phyloP scores from a whole-genome alignment of 495 filamentous ascomycete genomes.

The Pyronema domesticum region DNA sequence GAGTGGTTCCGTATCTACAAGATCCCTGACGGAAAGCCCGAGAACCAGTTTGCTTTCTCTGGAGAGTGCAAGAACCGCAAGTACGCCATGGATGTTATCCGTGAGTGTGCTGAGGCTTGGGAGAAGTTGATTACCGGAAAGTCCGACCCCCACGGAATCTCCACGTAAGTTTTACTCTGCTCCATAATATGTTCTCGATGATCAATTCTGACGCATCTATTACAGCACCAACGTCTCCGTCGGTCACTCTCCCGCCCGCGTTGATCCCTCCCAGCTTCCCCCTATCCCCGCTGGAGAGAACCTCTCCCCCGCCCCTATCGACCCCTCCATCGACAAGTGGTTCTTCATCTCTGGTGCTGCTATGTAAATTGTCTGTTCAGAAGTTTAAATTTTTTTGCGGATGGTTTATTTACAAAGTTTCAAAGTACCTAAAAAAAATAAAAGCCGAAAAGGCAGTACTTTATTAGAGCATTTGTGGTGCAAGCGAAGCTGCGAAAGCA shows the following conservation, averaged over 20 bases:
- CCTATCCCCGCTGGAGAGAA: slow-evolving; percentile 60
- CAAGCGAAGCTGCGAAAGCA: too few species aligned
- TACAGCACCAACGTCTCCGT: slow-evolving; percentile 63
- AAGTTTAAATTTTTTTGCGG: too few species aligned
- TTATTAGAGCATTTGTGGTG: too few species aligned
- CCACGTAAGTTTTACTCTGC: slow-evolving; percentile 42
- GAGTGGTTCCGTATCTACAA: slow-evolving; percentile 99
- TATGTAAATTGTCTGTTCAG: slow-evolving; percentile 34
- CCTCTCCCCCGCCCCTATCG: slow-evolving; percentile 68
- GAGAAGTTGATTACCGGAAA: slow-evolving; percentile 86
- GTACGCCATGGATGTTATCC: slow-evolving; percentile 89
- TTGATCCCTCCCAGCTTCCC: slow-evolving; percentile 44
- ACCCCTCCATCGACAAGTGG: slow-evolving; percentile 98
- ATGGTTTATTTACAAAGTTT: not conserved
- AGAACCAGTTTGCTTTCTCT: slow-evolving; percentile 99
- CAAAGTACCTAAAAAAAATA: not conserved
- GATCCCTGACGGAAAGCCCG: slow-evolving; percentile 99
- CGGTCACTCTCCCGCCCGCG: slow-evolving; percentile 46
- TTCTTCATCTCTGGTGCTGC: slow-evolving; percentile 99
- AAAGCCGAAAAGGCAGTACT: not conserved
- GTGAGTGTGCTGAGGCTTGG: slow-evolving; percentile 93
- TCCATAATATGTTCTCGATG: not conserved
- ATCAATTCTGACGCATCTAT: not conserved
- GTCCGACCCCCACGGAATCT: slow-evolving; percentile 54
- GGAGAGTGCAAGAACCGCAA: slow-evolving; percentile 99